These are phyloP conservation scores for Dipodascopsis tothii DNA, from an alignment of 805 yeast genomes.

Conservation along the genomic window DNA sequence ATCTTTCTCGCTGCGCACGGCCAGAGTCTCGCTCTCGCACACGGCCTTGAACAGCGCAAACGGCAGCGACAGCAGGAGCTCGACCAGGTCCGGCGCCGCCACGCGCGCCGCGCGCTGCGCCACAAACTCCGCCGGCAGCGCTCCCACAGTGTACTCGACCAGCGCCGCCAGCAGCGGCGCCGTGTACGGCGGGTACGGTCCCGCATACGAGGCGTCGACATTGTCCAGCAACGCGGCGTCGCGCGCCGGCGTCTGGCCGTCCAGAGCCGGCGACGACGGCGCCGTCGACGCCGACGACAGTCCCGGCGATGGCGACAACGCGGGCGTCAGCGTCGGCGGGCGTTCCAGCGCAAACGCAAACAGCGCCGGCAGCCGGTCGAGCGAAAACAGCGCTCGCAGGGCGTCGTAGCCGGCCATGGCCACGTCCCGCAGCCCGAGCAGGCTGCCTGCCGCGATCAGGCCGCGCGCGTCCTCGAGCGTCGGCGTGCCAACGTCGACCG, in stretches of 20 bases:
- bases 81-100: conserved; percentile 6
- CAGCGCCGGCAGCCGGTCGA: conserved; percentile 23
- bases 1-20: conserved; percentile 28
- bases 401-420: conserved; percentile 25
- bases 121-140: conserved; percentile 11
- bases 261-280: conserved; percentile 1
- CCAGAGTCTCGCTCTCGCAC: conserved; percentile 27
- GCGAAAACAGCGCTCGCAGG: conserved; percentile 13
- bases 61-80: conserved; percentile 26
- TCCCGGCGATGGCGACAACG: conserved; percentile 3
- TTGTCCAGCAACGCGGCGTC: conserved; percentile 14
- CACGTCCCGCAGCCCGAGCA: conserved; percentile 28
- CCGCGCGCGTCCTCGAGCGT: conserved; percentile 27
- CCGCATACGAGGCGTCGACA: conserved; percentile 18
- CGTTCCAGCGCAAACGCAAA: conserved; percentile 26
- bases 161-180: conserved; percentile 21
- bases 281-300: conserved; percentile 7
- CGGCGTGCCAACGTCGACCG: neutral
- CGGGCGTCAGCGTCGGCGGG: conserved; percentile 1
- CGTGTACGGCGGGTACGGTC: conserved; percentile 32
- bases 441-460: conserved; percentile 28
- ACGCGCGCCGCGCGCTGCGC: conserved; percentile 5
- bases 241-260: neutral
- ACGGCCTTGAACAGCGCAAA: conserved; percentile 28
- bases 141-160: conserved; percentile 23